phyloP scores from a whole-genome alignment of 2,329 filamentous ascomycete species.

The Epicoccum sorghinum region DNA sequence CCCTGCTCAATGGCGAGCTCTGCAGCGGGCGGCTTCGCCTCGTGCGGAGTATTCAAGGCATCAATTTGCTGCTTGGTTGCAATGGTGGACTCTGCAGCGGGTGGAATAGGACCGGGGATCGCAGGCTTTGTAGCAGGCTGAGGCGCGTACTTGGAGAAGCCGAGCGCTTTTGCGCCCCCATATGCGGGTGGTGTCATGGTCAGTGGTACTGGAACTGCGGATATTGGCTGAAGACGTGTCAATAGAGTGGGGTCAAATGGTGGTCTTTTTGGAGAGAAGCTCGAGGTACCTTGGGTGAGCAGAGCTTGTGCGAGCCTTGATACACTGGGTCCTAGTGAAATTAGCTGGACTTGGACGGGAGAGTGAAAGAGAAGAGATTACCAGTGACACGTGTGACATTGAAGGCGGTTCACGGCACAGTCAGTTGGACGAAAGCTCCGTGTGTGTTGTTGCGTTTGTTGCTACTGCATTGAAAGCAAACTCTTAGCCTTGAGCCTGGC shows the following conservation, averaged over 20 bases:
- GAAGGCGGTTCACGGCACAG: too few species aligned
- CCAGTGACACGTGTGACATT: too few species aligned
- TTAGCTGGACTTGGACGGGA: background rate
- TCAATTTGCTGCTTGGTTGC: conserved; percentile 37
- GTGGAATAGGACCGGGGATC: background rate
- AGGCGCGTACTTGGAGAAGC: conserved; percentile 26
- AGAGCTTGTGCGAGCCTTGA: background rate
- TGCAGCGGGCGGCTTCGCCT: conserved; percentile 8
- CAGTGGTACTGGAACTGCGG: too few species aligned
- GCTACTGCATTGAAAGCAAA: too few species aligned
- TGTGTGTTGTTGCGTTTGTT: too few species aligned
- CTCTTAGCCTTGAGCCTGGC: too few species aligned
- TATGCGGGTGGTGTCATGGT: background rate
- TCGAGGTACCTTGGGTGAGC: background rate
- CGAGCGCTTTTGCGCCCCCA: conserved; percentile 21
- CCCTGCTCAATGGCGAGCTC: conserved; percentile 34
- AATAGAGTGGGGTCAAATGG: too few species aligned
- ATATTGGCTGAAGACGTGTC: too few species aligned
- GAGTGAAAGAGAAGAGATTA: too few species aligned
- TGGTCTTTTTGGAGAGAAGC: background rate
- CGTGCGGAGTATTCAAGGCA: conserved; percentile 1
- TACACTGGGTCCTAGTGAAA: background rate
- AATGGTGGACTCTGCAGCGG: conserved; percentile 18
- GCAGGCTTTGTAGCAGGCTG: conserved; percentile 14
- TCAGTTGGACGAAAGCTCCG: too few species aligned